A percentile compares a stretch with the other conserved stretches of the same genome.
phyloP scores from a whole-genome alignment of 169 alveolate genomes.

The Eimeria brunetti region DNA sequence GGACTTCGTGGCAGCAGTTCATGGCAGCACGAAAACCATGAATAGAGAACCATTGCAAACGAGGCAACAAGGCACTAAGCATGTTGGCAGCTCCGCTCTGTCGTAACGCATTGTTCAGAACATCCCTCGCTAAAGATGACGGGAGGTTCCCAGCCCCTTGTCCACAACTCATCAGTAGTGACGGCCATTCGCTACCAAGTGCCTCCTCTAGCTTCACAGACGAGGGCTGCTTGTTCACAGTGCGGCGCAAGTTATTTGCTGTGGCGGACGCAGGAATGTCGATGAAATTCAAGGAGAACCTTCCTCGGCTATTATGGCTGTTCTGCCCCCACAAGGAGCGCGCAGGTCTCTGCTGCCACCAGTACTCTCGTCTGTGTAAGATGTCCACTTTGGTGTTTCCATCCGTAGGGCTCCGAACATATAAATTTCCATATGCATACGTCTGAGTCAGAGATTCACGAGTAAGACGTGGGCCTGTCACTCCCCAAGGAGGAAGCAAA shows the following conservation, averaged over 20 bases:
- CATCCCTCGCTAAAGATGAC: too few relatives aligned
- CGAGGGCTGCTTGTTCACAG: background rate
- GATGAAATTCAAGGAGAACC: background rate
- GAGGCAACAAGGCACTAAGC: background rate
- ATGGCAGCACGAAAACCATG: background rate
- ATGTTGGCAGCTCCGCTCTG: background rate
- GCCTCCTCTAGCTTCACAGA: background rate
- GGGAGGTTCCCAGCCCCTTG: background rate
- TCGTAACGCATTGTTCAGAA: background rate
- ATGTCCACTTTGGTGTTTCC: too few relatives aligned
- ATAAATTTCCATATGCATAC: too few relatives aligned
- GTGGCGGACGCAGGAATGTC: background rate
- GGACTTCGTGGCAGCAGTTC: background rate
- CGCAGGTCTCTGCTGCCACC: background rate
- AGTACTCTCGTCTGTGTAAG: background rate
- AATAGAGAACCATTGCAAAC: background rate
- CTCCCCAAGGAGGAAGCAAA: background rate
- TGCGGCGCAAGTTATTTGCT: background rate
- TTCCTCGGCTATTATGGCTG: background rate
- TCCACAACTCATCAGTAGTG: background rate
- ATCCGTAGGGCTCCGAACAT: background rate
- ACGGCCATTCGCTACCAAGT: background rate
- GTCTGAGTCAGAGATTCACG: too few relatives aligned
- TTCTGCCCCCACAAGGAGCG: background rate
- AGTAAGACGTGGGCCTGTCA: background rate